Evolutionary conservation across 768 basidiomycete species (phyloP).

Genomic region (Lactifluus rugatus): DNA sequence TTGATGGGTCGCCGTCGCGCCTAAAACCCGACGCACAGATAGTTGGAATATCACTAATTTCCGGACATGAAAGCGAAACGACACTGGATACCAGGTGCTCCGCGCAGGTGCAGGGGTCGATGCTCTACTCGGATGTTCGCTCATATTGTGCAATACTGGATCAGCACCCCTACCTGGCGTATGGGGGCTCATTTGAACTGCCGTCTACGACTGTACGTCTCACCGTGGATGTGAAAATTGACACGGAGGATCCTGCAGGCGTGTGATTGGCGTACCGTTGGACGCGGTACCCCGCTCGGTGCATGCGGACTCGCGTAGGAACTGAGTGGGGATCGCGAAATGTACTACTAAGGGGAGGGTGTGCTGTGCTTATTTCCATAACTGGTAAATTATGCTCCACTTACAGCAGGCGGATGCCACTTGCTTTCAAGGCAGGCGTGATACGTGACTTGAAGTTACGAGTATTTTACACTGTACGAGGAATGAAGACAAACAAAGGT

Average conservation of each 20-base stretch:
- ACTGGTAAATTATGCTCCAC: not conserved
- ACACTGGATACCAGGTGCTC: too few relatives aligned
- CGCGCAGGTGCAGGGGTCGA: not conserved
- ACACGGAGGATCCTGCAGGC: not conserved
- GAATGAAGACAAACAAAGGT: not conserved
- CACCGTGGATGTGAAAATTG: not conserved
- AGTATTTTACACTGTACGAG: not conserved
- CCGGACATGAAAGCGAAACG: not conserved
- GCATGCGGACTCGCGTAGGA: too few relatives aligned
- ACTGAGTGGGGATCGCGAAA: too few relatives aligned
- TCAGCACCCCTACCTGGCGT: not conserved
- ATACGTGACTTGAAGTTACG: not conserved
- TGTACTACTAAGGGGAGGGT: not conserved
- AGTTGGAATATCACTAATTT: not conserved
- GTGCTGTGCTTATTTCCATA: not conserved
- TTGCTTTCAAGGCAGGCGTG: too few relatives aligned
- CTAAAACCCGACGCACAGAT: not conserved
- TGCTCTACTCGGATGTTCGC: not conserved
- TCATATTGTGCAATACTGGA: not conserved
- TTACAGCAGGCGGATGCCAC: not conserved
- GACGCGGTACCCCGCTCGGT: not conserved
- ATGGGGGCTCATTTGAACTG: not conserved
- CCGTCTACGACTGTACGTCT: not conserved
- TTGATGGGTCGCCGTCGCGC: not conserved
- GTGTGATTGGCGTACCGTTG: not conserved